Conservation (phyloP, 805 yeast genomes). For the Hanseniaspora mollemarum region DNA sequence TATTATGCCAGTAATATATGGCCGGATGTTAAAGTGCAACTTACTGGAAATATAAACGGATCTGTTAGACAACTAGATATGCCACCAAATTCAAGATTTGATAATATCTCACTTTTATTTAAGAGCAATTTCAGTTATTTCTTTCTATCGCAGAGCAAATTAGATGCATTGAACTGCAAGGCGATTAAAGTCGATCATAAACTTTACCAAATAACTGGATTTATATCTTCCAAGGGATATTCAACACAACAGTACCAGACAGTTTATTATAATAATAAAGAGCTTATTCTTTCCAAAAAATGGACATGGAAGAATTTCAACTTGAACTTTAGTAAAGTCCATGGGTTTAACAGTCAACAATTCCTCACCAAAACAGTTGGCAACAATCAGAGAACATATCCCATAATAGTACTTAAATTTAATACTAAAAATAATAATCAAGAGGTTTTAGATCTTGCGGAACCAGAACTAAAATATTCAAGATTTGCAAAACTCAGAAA, state of each 20-base stretch:
- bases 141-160: slow-evolving; percentile 18
- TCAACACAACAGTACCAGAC: slow-evolving; percentile 35
- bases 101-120: not conserved
- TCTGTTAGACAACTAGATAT: no score
- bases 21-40: slow-evolving; percentile 14
- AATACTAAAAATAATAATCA: not conserved
- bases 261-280: slow-evolving; percentile 33
- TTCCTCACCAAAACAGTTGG: slow-evolving; percentile 16
- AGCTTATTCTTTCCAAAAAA: slow-evolving; percentile 25
- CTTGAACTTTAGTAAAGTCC: slow-evolving; percentile 25
- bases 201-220: slow-evolving; percentile 29
- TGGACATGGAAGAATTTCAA: slow-evolving; percentile 17
- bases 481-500: slow-evolving; percentile 10
- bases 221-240: slow-evolving; percentile 32
- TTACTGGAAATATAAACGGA: not conserved
- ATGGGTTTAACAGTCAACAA: slow-evolving; percentile 22
- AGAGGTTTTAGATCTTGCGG: slow-evolving; percentile 3
- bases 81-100: not conserved
- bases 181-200: slow-evolving; percentile 20
- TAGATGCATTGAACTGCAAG: slow-evolving; percentile 19
- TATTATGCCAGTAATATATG: not conserved
- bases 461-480: not conserved
- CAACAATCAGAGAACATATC: slow-evolving; percentile 1
- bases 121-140: not conserved
- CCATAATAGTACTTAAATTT: slow-evolving; percentile 6